A percentile compares a stretch with the other conserved stretches of the same genome.
Evolutionary conservation across 2,329 filamentous ascomycete species (phyloP).

Genomic region (Rhinocladiella mackenziei): DNA sequence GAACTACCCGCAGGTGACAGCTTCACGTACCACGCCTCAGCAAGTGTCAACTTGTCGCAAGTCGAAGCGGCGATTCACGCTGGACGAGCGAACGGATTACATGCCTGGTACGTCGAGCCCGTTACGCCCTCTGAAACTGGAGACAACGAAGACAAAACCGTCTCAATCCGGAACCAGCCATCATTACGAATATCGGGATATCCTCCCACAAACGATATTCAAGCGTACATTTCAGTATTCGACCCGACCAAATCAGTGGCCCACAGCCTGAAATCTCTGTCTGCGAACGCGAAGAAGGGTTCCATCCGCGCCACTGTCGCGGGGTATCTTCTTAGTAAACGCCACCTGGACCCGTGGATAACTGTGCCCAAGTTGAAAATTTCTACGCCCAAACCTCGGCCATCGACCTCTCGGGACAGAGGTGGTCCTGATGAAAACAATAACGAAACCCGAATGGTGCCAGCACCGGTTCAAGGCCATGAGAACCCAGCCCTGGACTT

Average conservation of each 20-base stretch:
- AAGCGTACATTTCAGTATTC: slow-evolving; percentile 66
- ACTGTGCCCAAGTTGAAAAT: slow-evolving; percentile 39
- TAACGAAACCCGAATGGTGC: no score
- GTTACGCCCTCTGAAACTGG: background rate
- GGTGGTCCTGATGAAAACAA: no score
- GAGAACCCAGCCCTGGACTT: slow-evolving; percentile 66
- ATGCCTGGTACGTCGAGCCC: slow-evolving; percentile 46
- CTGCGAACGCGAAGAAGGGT: slow-evolving; percentile 61
- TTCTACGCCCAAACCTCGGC: slow-evolving; percentile 38
- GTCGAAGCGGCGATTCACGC: slow-evolving; percentile 48
- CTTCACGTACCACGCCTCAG: slow-evolving; percentile 51
- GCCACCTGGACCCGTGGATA: slow-evolving; percentile 42
- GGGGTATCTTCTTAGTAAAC: slow-evolving; percentile 52
- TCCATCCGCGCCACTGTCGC: slow-evolving; percentile 58
- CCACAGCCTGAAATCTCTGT: slow-evolving; percentile 60
- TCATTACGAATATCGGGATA: slow-evolving; percentile 34
- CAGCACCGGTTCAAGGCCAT: no score
- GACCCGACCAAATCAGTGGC: slow-evolving; percentile 55
- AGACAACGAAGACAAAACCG: slow-evolving; percentile 3
- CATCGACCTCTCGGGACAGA: background rate
- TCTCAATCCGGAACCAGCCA: slow-evolving; percentile 10
- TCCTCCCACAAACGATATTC: slow-evolving; percentile 56
- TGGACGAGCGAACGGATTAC: slow-evolving; percentile 46
- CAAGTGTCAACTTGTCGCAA: slow-evolving; percentile 48
- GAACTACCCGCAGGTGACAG: slow-evolving; percentile 43